Base-by-base conservation (phyloP, 1,284 basidiomycete species). In the Ceratobasidium sp. region DNA sequence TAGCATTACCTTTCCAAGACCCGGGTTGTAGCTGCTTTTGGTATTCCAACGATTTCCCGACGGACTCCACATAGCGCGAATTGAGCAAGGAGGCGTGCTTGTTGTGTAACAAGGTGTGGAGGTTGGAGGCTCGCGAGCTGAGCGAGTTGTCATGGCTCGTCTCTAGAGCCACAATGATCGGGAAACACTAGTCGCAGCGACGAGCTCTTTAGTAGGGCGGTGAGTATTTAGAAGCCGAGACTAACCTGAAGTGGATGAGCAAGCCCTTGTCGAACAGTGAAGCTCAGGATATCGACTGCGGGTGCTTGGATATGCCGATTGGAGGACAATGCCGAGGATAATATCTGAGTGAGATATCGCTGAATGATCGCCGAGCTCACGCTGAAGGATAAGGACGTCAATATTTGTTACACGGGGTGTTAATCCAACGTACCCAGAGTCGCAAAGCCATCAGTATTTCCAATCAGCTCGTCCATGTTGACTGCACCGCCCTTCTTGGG, bases 391-490 rank as follows among this genome's bases (percentile, higher is more conserved):
- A 42, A 29, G n/a, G 25, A 31, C 6, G 13, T 68, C 15, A 56
- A 53, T 12, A 8, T 32, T 27, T 10, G 50, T 12, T 22, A 25
- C 7, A 40, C 6, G 12, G 35, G 5, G 32, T 34, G 34, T 22
- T 70, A 64, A 22, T 29, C 20, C 0, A 22, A 76, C 85, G 74
- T 78, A 96, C 95, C 91, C 94, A 20, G 96, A 97, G 75, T 99
- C 96, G 94, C 94, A 77, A 98, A 95, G 0, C 90, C 92, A 74
- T 94, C 91, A 0, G 94, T 94, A 75, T 96, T 96, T 1, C 97
- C 97, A 7, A 98, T 92, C 1, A 99, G 82, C 74, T 98, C 92
- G 1, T 91, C 89, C 87, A 98, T 93, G 75, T 94, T 89, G 43
- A 93, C 87, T 29, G 84, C 82, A n/a, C 80, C 78, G 0, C 79